Percentiles rank a stretch among this genome's conserved stretches.
phyloP scores from a whole-genome alignment of 495 filamentous ascomycete species.

The Podospora comata region DNA sequence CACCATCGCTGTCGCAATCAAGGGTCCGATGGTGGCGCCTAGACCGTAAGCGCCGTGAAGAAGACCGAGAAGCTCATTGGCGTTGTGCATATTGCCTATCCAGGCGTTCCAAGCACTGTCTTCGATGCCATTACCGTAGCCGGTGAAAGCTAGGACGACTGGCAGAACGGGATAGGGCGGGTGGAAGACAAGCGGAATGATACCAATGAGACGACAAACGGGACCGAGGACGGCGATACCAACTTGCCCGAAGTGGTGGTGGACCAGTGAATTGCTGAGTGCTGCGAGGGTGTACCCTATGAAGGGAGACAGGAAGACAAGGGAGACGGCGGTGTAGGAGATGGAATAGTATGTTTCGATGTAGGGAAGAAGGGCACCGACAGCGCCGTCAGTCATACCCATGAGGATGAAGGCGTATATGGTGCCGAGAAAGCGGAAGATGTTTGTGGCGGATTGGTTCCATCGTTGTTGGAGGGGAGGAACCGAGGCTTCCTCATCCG shows the following conservation, averaged over 20 bases:
- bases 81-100: conserved; percentile 68
- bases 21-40: conserved; percentile 70
- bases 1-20: conserved; percentile 73
- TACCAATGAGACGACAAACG: conserved; percentile 61
- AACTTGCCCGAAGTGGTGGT: conserved; percentile 61
- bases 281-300: conserved; percentile 77
- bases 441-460: conserved; percentile 67
- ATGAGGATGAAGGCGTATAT: conserved; percentile 74
- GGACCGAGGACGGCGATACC: conserved; percentile 70
- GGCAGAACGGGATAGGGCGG: conserved; percentile 77
- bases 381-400: conserved; percentile 79
- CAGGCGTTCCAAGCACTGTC: conserved; percentile 80
- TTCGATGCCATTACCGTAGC: conserved; percentile 68
- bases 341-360: conserved; percentile 67
- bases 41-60: conserved; percentile 74
- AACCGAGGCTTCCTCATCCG: conserved; percentile 15
- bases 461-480: conserved; percentile 41
- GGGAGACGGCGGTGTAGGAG: conserved; percentile 70
- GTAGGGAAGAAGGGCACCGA: conserved; percentile 46
- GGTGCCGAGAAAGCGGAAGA: conserved; percentile 61
- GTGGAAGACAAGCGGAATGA: conserved; percentile 63
- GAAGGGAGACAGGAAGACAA: conserved; percentile 80
- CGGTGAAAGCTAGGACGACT: conserved; percentile 64
- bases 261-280: conserved; percentile 60
- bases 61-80: conserved; percentile 67